Conservation (phyloP, 129 eudicot species). For the Ambrosia artemisiifolia region DNA sequence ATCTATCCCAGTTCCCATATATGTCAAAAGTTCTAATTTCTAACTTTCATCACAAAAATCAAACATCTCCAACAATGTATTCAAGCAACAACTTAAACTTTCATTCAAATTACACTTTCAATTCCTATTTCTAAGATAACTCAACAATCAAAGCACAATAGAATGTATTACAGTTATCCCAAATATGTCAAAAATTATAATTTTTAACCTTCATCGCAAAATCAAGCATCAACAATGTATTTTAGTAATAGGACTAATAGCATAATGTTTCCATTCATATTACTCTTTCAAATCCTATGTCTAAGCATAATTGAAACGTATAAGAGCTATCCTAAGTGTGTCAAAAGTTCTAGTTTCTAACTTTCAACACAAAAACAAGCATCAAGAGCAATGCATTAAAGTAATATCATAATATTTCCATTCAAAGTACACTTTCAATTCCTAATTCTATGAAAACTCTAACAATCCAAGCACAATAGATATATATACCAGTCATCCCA, state of each 20-base stretch:
- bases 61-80: slow-evolving; percentile 5
- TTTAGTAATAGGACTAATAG: too few relatives aligned
- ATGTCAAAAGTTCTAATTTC: too few relatives aligned
- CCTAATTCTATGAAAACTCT: too few relatives aligned
- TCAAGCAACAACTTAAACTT: not conserved
- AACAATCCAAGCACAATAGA: not conserved
- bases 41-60: slow-evolving; percentile 1
- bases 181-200: not conserved
- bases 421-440: not conserved
- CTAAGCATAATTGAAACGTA: not conserved
- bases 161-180: too few relatives aligned
- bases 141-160: not conserved
- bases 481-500: too few relatives aligned
- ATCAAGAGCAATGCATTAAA: slow-evolving; percentile 5
- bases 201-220: not conserved
- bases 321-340: not conserved
- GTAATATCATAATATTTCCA: not conserved
- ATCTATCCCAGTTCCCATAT: too few relatives aligned
- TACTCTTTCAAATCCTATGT: too few relatives aligned
- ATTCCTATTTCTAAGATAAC: not conserved
- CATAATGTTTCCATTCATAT: too few relatives aligned
- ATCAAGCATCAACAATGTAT: too few relatives aligned
- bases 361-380: slow-evolving; percentile 5
- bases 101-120: slow-evolving; percentile 4
- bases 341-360: not conserved